A percentile compares a stretch with the other conserved stretches of the same genome.
Evolutionary conservation across 805 yeast species (phyloP).

Genomic region (Yarrowia yakushimensis): DNA sequence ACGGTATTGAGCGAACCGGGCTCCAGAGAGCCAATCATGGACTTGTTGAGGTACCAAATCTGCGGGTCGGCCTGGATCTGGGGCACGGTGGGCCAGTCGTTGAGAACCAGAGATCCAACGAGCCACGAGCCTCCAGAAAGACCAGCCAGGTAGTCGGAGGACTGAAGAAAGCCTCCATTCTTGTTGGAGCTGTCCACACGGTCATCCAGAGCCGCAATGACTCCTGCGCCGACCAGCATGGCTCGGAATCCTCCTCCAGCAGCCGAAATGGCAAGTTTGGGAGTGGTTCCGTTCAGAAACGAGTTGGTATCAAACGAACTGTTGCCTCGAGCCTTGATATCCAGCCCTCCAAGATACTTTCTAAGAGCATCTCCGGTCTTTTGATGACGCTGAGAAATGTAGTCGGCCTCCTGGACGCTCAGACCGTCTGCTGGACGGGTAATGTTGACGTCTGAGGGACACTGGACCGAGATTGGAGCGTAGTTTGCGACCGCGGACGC

Average conservation of each 20-base stretch:
- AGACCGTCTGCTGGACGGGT: conserved; percentile 38
- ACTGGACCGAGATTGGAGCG: conserved; percentile 45
- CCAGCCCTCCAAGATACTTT: conserved; percentile 39
- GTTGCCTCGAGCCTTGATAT: conserved; percentile 42
- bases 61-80: conserved; percentile 47
- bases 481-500: conserved; percentile 33
- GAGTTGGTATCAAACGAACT: conserved; percentile 46
- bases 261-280: conserved; percentile 8
- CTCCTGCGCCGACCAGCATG: conserved; percentile 82
- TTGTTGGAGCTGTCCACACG: conserved; percentile 54
- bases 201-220: conserved; percentile 72
- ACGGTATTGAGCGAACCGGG: conserved; percentile 62
- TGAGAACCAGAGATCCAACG: conserved; percentile 59
- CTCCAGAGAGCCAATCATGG: conserved; percentile 63
- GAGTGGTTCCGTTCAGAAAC: neutral
- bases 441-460: conserved; percentile 41
- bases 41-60: conserved; percentile 66
- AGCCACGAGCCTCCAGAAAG: conserved; percentile 85
- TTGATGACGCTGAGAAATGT: conserved; percentile 35
- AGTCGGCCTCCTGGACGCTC: conserved; percentile 34
- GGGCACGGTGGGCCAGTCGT: conserved; percentile 70
- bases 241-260: conserved; percentile 92
- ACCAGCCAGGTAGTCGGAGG: conserved; percentile 69
- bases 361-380: conserved; percentile 40
- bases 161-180: conserved; percentile 58